Evolutionary conservation across 2,329 filamentous ascomycete genomes (phyloP), one percentile per base, ranked within the genome.

Genomic region (Sphaerulina musiva): DNA sequence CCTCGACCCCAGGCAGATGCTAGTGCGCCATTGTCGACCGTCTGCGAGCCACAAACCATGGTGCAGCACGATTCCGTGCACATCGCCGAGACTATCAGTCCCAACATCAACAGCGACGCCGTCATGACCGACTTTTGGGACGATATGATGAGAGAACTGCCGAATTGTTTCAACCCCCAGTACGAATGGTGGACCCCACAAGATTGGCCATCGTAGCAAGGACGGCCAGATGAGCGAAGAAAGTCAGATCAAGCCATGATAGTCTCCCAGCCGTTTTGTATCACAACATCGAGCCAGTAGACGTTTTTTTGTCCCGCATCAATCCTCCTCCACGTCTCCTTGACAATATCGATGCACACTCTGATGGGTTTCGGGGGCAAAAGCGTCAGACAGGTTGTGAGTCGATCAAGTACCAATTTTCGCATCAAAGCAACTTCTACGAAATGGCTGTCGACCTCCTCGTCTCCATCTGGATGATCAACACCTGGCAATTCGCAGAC

Each of bases 271-370:
- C 77, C 76, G 54, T 78, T 79, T 64, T 80, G 76, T 58, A 78
- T 76, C 77, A 81, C 79, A 4, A 81, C 73, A 64, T 81, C 78
- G 58, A 81, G 73, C 79, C 78, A 81, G 62, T 79, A 80, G 2
- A 74, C 70, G 42, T 76, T 71, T 11, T 73, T 69, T 1, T 60
- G 55, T 39, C 76, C 77, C 6, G 70, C 69, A 59, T 81, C 79
- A 61, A 78, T 73, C 49, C 74, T 68, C 45, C 68, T 66, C 79
- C 78, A 81, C 0, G 78, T 77, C 64, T 80, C 77, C 54, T 73
- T 71, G 17, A 81, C 74, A 10, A 81, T 67, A 44, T 74, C 68
- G 9, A 80, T 67, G 61, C 77, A 76, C 9, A 75, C 72, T 54
- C 72, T 67, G 45, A 80, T 72, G 7, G 78, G 78, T 56, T 80